Percentiles rank a stretch among this genome's conserved stretches.
These are phyloP conservation scores for Mariannaea elegans DNA, from an alignment of 2,329 filamentous ascomycete genomes.

Conservation along the genomic window DNA sequence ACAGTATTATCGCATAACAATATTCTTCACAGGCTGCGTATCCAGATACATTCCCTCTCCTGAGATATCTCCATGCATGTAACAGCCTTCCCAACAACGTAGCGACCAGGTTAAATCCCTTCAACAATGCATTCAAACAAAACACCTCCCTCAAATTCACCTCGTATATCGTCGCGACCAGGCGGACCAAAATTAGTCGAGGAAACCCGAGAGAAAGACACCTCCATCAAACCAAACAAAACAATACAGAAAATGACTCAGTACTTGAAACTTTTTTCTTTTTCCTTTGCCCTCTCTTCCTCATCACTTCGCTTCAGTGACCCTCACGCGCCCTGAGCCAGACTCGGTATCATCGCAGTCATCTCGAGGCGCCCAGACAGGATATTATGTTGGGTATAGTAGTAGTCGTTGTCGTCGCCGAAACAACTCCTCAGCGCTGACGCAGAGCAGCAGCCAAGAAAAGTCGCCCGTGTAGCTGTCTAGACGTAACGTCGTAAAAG, in stretches of 20 bases:
- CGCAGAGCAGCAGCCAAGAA: constrained; percentile 41
- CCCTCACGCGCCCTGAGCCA: constrained; percentile 28
- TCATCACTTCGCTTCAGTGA: constrained; percentile 24
- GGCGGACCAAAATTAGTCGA: constrained; percentile 39
- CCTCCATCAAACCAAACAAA: not conserved
- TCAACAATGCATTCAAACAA: constrained; percentile 26
- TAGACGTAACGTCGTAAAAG: constrained; percentile 59
- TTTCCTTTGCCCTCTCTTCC: constrained; percentile 31
- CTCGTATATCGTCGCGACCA: constrained; percentile 34
- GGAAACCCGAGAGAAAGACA: constrained; percentile 26
- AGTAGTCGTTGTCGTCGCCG: constrained; percentile 49
- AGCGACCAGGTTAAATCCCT: constrained; percentile 20
- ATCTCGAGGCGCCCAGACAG: constrained; percentile 46
- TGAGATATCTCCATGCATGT: constrained; percentile 26
- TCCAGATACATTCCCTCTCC: constrained; percentile 23
- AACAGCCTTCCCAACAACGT: constrained; percentile 16
- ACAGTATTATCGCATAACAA: not conserved
- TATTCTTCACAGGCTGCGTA: constrained; percentile 17
- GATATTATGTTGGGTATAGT: constrained; percentile 54
- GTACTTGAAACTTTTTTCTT: constrained; percentile 41
- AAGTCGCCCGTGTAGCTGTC: constrained; percentile 51
- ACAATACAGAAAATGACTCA: constrained; percentile 33
- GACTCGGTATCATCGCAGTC: constrained; percentile 45
- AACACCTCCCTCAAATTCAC: constrained; percentile 9
- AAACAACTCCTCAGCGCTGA: constrained; percentile 45